Evolutionary conservation across 1,284 basidiomycete species (phyloP), one percentile per base, ranked within the genome.

Genomic region (Anthracocystis setariae): DNA sequence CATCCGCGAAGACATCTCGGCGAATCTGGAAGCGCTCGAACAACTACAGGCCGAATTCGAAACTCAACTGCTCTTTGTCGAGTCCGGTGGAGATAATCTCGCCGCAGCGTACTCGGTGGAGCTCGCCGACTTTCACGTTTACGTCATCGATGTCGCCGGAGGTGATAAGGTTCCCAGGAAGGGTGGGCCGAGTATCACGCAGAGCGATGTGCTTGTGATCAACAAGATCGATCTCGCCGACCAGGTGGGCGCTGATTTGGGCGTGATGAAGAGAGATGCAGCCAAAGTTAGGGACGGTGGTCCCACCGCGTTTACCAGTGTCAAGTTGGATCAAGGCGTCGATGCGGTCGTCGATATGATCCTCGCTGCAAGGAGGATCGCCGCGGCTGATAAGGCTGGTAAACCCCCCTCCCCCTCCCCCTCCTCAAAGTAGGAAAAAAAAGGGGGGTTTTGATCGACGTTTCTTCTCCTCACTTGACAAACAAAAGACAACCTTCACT

Each of bases 161-260:
- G 95, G 95, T 0, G 96, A 98, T 85, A 98, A 98, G 85, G 95
- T 98, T 68, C 95, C 95, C 10, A 87, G 95, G 29, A 98, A 98
- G 85, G 95, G 96, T 7, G 95, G 95, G 1, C 95, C 95, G 2
- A 95, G 95, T 13, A 82, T 82, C 35, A 81, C 80, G 29, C 91
- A 95, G 82, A 94, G 93, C 2, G 95, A 98, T 85, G 86, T 98
- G 32, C 86, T 98, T 48, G 89, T 98, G 24, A 89, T 98, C 78
- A 98, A 98, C 87, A 81, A 82, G 73, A 82, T 78, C 47, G 81
- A 82, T 63, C 88, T 98, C 21, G 95, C 95, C 1, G 90, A 90
- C 8, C 88, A 96, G 83, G 95, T 98, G 60, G 91, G 91, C 35
- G 95, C 95, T 0, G 95, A 93, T 1, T 87, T 98, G 39, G 90